A percentile compares a stretch with the other conserved stretches of the same genome.
Conservation (phyloP, 2,329 filamentous ascomycete genomes). For the Colletotrichum magnum region DNA sequence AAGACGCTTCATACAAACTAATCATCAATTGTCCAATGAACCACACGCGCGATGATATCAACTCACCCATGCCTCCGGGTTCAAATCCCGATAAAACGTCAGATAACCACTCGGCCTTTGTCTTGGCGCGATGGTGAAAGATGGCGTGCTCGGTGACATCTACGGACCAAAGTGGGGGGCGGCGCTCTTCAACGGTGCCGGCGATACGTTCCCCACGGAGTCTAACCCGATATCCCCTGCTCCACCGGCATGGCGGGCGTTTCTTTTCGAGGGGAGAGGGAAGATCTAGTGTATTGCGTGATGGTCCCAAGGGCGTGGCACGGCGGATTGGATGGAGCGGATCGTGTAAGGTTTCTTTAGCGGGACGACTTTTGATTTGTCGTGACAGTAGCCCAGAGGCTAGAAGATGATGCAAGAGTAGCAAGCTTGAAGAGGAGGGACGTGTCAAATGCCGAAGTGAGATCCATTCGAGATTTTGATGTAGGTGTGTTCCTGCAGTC, state of each 20-base stretch:
- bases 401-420: conserved; percentile 19
- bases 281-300: conserved; percentile 23
- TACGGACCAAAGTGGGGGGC: conserved; percentile 1
- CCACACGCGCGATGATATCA: background rate
- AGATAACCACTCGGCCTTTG: conserved; percentile 23
- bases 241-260: conserved; percentile 1
- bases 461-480: background rate
- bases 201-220: background rate
- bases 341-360: background rate
- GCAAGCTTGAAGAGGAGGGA: background rate
- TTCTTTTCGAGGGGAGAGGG: background rate
- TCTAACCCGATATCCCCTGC: conserved; percentile 2
- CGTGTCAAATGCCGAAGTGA: conserved; percentile 23
- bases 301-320: conserved; percentile 28
- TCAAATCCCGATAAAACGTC: conserved; percentile 24
- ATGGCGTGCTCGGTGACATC: conserved; percentile 29
- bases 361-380: background rate
- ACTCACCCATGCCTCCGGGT: background rate
- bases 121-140: conserved; percentile 38
- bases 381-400: conserved; percentile 1
- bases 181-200: background rate
- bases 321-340: background rate
- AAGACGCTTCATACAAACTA: background rate
- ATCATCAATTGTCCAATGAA: background rate
- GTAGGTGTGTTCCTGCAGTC: background rate